Evolutionary conservation across 2,329 filamentous ascomycete genomes (phyloP).

Genomic region (Aspergillus floridensis): DNA sequence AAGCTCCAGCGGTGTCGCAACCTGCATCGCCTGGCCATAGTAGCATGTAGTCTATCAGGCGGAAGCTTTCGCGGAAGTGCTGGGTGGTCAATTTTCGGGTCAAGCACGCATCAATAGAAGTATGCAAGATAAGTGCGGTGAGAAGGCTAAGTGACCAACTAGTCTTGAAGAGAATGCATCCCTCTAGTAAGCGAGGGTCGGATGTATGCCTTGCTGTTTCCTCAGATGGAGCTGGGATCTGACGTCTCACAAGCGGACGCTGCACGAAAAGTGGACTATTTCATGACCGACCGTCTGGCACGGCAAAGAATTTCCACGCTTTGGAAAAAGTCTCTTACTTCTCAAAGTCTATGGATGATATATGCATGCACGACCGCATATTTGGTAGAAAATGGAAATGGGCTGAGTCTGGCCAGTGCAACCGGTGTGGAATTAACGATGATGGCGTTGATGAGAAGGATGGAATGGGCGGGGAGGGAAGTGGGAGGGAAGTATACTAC

Average conservation of each 20-base stretch:
- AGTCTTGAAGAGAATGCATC: not conserved
- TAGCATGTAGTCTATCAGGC: constrained; percentile 4
- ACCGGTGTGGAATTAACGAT: not conserved
- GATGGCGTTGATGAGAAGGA: too few relatives aligned
- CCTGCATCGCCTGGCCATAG: constrained; percentile 1
- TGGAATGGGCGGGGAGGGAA: not conserved
- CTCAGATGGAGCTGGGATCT: constrained; percentile 7
- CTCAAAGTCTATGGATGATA: constrained; percentile 12
- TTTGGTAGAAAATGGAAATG: not conserved
- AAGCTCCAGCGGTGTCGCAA: constrained; percentile 3
- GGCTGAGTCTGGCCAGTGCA: not conserved
- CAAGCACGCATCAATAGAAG: constrained; percentile 16
- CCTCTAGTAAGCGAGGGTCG: constrained; percentile 7
- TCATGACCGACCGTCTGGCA: constrained; percentile 3
- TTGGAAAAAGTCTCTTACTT: not conserved
- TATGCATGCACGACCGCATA: constrained; percentile 10
- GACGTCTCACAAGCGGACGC: constrained; percentile 16
- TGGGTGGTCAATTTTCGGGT: constrained; percentile 6
- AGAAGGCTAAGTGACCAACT: constrained; percentile 3
- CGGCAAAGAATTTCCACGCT: not conserved
- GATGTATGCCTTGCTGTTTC: constrained; percentile 10
- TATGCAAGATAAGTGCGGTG: constrained; percentile 20
- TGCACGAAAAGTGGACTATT: not conserved
- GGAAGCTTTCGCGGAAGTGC: constrained; percentile 4
- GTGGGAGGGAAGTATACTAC: not conserved